phyloP scores from a whole-genome alignment of 2,329 filamentous ascomycete genomes.

The Botrytis hyacinthi region DNA sequence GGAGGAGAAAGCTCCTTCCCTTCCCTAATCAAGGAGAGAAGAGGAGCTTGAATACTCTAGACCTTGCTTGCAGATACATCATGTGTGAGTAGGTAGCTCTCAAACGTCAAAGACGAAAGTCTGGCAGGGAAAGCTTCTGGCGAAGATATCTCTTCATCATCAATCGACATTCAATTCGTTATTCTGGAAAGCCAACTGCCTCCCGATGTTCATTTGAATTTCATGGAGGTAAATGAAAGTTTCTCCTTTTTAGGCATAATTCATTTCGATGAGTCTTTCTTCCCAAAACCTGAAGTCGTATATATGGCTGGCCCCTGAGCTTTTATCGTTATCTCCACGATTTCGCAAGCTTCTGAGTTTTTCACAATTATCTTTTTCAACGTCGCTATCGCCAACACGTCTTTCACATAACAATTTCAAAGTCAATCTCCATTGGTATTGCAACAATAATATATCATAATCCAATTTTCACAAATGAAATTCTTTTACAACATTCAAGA shows the following conservation, averaged over 20 bases:
- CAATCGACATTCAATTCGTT: neutral
- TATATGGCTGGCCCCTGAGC: neutral
- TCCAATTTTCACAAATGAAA: neutral
- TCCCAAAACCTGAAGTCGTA: neutral
- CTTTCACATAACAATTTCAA: neutral
- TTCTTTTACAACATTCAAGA: neutral
- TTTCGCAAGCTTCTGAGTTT: neutral
- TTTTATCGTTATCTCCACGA: neutral
- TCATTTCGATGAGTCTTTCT: neutral
- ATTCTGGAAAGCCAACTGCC: neutral
- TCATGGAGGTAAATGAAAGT: neutral
- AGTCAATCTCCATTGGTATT: neutral
- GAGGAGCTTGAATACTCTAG: neutral
- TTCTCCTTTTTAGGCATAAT: neutral
- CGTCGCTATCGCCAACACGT: no score
- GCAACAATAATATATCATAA: neutral
- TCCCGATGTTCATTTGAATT: neutral
- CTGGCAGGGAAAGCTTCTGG: neutral
- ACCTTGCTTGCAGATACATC: neutral
- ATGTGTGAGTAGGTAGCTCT: neutral
- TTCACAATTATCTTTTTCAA: neutral
- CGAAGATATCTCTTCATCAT: neutral
- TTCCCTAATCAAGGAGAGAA: neutral
- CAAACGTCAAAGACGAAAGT: neutral
- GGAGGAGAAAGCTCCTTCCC: neutral